Base-by-base conservation (phyloP, 2,329 filamentous ascomycete species). In the Hypoxylon sp. region DNA sequence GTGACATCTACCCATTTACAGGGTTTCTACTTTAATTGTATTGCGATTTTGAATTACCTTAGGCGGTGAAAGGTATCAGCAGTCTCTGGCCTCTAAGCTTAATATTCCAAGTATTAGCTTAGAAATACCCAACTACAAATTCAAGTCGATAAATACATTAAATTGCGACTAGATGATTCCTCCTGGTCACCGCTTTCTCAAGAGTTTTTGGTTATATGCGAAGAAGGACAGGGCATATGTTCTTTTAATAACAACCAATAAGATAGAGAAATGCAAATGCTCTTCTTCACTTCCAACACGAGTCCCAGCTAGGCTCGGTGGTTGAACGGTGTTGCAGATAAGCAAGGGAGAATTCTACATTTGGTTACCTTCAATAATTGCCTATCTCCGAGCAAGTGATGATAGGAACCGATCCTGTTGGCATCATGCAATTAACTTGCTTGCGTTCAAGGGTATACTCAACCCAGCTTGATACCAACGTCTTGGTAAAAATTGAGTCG, bases 391-490 rank as follows among this genome's bases (percentile, higher is more conserved):
- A 24, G 48, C 35, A 31, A 52, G 6, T 8, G 13, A 15, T 39
- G n/a, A 13, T 37, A 4, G 11, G n/a, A n/a, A n/a, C n/a, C n/a
- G n/a, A n/a, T n/a, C n/a, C n/a, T 37, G 5, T 37, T 37, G 32
- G 32, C 32, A 15, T 15, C 32, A 15, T 37, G 32, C 15, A 35
- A 13, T 2, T 35, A 13, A 11, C 32, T 15, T n/a, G n/a, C n/a
- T n/a, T n/a, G n/a, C n/a, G n/a, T n/a, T n/a, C n/a, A n/a, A n/a
- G n/a, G n/a, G n/a, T n/a, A n/a, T n/a, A n/a, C 17, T 42, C 17
- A 32, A 31, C 44, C 35, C 42, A 42, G 29, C 29, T 27, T 31
- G 19, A 48, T 42, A 63, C 37, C 32, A 52, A 47, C 54, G 35
- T 37, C 32, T 57, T 27, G 32, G 29, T 21, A 29, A 48, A 44